Evolutionary conservation across 257 asterid genomes (phyloP).

Genomic region (Cinchona pubescens): DNA sequence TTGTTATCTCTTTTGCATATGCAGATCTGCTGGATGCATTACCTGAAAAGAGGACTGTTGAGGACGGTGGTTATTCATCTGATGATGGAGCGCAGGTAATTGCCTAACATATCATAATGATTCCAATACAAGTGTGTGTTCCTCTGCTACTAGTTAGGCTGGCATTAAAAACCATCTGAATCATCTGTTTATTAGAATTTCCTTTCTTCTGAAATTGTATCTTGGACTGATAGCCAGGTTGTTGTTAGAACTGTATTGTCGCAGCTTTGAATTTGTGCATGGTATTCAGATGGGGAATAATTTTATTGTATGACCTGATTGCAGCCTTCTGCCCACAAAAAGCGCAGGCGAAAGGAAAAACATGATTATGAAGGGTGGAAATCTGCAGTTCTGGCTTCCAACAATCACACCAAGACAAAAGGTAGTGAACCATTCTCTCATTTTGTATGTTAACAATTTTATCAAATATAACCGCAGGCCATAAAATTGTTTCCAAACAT

Average conservation of each 20-base stretch:
- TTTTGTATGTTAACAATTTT: neutral
- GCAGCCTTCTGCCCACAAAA: constrained; percentile 79
- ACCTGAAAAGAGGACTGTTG: constrained; percentile 70
- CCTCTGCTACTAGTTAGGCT: too few species aligned
- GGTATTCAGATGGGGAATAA: neutral
- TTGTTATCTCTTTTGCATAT: neutral
- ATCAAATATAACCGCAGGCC: neutral
- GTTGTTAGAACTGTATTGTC: neutral
- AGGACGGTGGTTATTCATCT: constrained; percentile 76
- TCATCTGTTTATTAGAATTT: neutral
- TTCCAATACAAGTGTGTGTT: neutral
- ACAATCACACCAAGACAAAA: constrained; percentile 38
- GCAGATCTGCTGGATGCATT: constrained; percentile 83
- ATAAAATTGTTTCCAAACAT: constrained; percentile 2
- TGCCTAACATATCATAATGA: neutral
- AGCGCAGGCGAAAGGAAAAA: constrained; percentile 59
- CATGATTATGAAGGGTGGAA: constrained; percentile 64
- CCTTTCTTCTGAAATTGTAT: neutral
- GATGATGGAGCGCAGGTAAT: constrained; percentile 61
- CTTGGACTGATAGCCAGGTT: neutral
- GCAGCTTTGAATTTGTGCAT: neutral
- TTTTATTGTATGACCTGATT: constrained; percentile 6
- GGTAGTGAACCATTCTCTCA: constrained; percentile 33
- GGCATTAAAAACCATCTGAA: neutral
- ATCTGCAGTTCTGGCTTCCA: constrained; percentile 66